Percentiles rank a stretch among this genome's conserved stretches.
Evolutionary conservation across 2,329 filamentous ascomycete genomes (phyloP).

Genomic region (Clarireedia homoeocarpa): DNA sequence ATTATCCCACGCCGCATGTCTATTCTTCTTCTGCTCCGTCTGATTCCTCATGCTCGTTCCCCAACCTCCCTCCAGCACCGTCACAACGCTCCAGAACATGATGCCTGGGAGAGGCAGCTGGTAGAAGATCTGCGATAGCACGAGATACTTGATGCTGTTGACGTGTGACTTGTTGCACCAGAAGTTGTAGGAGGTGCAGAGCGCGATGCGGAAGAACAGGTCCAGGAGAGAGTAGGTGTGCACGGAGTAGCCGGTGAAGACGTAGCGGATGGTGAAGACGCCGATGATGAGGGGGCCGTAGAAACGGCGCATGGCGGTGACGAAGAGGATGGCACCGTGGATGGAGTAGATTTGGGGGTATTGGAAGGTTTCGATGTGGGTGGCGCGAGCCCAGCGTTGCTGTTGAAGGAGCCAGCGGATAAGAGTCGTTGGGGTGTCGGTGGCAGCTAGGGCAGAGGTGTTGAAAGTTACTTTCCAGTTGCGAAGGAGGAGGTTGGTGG

Average conservation of each 20-base stretch:
- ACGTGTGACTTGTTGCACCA: constrained; percentile 26
- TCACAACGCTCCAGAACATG: constrained; percentile 31
- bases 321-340: constrained; percentile 30
- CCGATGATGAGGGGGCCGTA: constrained; percentile 26
- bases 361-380: constrained; percentile 32
- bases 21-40: constrained; percentile 21
- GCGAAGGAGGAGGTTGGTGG: constrained; percentile 29
- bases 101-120: constrained; percentile 31
- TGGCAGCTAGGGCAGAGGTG: constrained; percentile 29
- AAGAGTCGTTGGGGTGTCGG: constrained; percentile 32
- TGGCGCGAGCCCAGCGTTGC: constrained; percentile 31
- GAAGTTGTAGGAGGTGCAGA: constrained; percentile 28
- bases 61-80: constrained; percentile 30
- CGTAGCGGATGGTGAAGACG: constrained; percentile 26
- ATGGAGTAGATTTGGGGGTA: constrained; percentile 31
- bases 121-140: constrained; percentile 25
- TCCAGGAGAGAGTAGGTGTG: constrained; percentile 27
- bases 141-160: constrained; percentile 19
- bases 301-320: constrained; percentile 28
- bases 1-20: constrained; percentile 10
- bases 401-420: constrained; percentile 32
- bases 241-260: constrained; percentile 25
- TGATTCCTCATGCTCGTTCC: constrained; percentile 31
- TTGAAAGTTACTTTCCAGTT: constrained; percentile 31
- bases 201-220: constrained; percentile 23